These are phyloP conservation scores for Nothomitra cinnamomea DNA, from an alignment of 2,329 filamentous ascomycete genomes.

Conservation along the genomic window DNA sequence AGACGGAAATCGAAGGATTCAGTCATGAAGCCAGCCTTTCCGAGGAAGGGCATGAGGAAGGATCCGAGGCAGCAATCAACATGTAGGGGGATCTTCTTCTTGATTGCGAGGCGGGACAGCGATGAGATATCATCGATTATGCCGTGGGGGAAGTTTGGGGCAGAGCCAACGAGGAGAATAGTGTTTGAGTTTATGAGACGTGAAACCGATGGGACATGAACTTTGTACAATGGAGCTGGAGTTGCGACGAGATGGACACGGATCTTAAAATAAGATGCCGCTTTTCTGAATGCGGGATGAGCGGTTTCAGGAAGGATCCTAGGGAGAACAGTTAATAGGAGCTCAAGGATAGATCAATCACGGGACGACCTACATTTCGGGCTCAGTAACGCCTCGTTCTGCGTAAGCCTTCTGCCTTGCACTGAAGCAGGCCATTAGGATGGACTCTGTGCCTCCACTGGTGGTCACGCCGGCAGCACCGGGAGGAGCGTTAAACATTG, in stretches of 20 bases:
- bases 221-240: slow-evolving; percentile 71
- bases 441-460: slow-evolving; percentile 87
- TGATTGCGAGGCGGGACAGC: slow-evolving; percentile 66
- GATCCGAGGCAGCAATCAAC: slow-evolving; percentile 96
- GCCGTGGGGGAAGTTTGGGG: slow-evolving; percentile 94
- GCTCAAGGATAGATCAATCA: neutral
- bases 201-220: slow-evolving; percentile 58
- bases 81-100: slow-evolving; percentile 71
- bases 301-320: slow-evolving; percentile 89
- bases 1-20: slow-evolving; percentile 85
- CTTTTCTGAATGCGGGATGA: slow-evolving; percentile 93
- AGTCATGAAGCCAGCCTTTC: slow-evolving; percentile 81
- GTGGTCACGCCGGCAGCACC: slow-evolving; percentile 78
- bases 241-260: slow-evolving; percentile 79
- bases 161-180: slow-evolving; percentile 78
- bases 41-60: slow-evolving; percentile 82
- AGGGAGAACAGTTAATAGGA: slow-evolving; percentile 10
- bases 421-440: slow-evolving; percentile 83
- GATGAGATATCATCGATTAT: slow-evolving; percentile 89
- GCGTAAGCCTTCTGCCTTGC: slow-evolving; percentile 76
- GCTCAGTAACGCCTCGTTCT: slow-evolving; percentile 77
- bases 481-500: slow-evolving; percentile 77
- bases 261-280: slow-evolving; percentile 90
- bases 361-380: slow-evolving; percentile 58
- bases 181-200: slow-evolving; percentile 91